phyloP scores from a whole-genome alignment of 2,329 filamentous ascomycete species.

The Ascochyta pisi region DNA sequence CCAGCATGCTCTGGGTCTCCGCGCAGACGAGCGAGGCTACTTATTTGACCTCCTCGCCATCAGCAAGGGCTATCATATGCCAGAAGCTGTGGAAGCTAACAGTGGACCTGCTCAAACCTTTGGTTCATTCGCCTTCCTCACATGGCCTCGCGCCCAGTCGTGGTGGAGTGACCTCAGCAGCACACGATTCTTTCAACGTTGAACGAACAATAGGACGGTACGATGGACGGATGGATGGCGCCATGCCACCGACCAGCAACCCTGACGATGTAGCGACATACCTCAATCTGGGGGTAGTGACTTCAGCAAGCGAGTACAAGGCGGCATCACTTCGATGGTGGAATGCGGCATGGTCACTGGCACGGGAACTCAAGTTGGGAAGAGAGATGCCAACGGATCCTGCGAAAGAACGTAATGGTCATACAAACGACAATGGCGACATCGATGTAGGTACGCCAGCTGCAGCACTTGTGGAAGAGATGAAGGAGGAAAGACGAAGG shows the following conservation, averaged over 20 bases:
- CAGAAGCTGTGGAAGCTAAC: constrained; percentile 88
- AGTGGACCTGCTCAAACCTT: constrained; percentile 81
- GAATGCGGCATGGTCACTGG: constrained; percentile 92
- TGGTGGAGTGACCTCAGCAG: constrained; percentile 72
- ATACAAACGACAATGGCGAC: constrained; percentile 45
- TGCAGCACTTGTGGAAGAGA: constrained; percentile 51
- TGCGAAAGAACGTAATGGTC: constrained; percentile 42
- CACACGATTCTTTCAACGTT: constrained; percentile 79
- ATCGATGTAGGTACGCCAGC: constrained; percentile 47
- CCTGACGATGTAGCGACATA: constrained; percentile 92
- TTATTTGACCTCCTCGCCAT: constrained; percentile 81
- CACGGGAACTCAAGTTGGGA: constrained; percentile 84
- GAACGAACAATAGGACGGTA: constrained; percentile 64
- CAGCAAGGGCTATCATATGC: constrained; percentile 81
- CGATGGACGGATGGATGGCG: constrained; percentile 56
- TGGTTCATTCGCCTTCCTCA: constrained; percentile 76
- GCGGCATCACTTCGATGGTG: constrained; percentile 92
- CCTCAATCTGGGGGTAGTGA: constrained; percentile 87
- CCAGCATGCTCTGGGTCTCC: constrained; percentile 95
- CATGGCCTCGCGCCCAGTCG: constrained; percentile 59
- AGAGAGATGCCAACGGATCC: constrained; percentile 75
- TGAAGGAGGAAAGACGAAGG: constrained; percentile 81
- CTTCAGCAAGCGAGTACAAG: constrained; percentile 93
- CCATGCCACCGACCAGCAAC: constrained; percentile 64
- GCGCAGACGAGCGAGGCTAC: constrained; percentile 90